Percentiles rank a stretch among this genome's conserved stretches.
These are phyloP conservation scores for Gracilaria domingensis DNA, from an alignment of 23 red algal species.

Conservation along the genomic window DNA sequence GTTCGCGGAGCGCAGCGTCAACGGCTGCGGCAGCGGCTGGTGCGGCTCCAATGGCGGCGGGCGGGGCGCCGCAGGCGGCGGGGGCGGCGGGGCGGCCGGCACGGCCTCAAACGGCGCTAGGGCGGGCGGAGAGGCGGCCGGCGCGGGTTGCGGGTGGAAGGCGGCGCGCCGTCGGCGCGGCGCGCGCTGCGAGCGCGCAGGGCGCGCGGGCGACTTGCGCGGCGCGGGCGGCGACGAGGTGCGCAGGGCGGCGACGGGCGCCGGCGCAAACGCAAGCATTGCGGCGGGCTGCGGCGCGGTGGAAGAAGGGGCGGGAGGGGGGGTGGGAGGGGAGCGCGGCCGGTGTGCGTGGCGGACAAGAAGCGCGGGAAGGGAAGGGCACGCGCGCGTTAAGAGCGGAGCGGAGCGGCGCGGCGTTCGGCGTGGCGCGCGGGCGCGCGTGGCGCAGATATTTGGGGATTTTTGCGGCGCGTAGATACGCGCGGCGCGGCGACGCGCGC, in stretches of 20 bases:
- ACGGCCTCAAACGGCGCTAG: neutral
- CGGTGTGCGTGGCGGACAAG: too few relatives aligned
- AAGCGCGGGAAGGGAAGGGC: too few relatives aligned
- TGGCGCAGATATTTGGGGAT: constrained; percentile 21
- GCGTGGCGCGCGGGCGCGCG: neutral
- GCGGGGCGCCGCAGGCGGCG: neutral
- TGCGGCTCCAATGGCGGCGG: neutral
- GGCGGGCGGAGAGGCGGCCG: neutral
- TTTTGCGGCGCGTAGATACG: neutral
- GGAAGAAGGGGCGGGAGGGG: too few relatives aligned
- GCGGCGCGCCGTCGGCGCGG: neutral
- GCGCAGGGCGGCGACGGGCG: neutral
- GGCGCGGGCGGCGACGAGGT: neutral
- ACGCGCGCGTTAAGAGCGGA: too few relatives aligned
- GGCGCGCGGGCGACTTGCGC: neutral
- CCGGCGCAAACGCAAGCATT: constrained; percentile 1
- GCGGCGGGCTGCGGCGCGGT: too few relatives aligned
- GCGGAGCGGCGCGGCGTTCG: too few relatives aligned
- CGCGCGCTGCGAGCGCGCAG: neutral
- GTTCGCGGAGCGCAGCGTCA: neutral
- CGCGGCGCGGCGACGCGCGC: neutral
- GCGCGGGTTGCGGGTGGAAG: neutral
- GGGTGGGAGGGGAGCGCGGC: too few relatives aligned
- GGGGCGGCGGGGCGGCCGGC: neutral
- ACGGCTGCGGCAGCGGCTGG: neutral